Evolutionary conservation across 2,329 filamentous ascomycete species (phyloP).

Genomic region (Aspergillus transmontanensis): DNA sequence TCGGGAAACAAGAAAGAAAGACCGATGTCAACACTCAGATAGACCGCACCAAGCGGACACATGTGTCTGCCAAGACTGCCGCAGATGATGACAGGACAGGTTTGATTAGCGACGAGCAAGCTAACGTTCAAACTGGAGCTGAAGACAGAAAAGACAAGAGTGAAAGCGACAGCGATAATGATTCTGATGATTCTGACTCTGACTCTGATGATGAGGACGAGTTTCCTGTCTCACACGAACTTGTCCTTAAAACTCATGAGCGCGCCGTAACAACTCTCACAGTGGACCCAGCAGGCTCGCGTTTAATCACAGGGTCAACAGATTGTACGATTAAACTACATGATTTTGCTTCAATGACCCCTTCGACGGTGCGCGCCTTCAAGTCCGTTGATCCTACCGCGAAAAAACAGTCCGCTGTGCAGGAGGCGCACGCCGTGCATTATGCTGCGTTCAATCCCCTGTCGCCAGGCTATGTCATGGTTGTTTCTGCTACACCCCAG

Average conservation of each 20-base stretch:
- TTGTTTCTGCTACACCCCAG: slow-evolving; percentile 85
- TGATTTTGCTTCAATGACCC: slow-evolving; percentile 94
- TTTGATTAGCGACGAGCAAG: slow-evolving; percentile 21
- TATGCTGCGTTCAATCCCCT: slow-evolving; percentile 84
- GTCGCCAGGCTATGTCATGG: slow-evolving; percentile 78
- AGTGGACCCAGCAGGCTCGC: slow-evolving; percentile 79
- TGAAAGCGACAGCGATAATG: slow-evolving; percentile 46
- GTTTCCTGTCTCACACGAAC: slow-evolving; percentile 88
- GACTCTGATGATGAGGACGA: slow-evolving; percentile 64
- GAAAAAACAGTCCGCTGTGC: slow-evolving; percentile 68
- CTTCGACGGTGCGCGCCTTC: slow-evolving; percentile 91
- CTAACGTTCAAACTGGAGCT: slow-evolving; percentile 24
- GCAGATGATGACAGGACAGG: slow-evolving; percentile 28
- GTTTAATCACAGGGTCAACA: slow-evolving; percentile 85
- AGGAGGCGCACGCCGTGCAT: slow-evolving; percentile 87
- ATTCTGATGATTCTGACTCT: slow-evolving; percentile 69
- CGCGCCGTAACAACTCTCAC: slow-evolving; percentile 81
- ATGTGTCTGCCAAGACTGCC: slow-evolving; percentile 39
- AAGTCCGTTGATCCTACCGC: slow-evolving; percentile 85
- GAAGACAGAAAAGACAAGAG: slow-evolving; percentile 45
- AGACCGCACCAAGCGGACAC: slow-evolving; percentile 70
- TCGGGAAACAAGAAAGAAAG: slow-evolving; percentile 78
- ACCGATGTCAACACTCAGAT: slow-evolving; percentile 79
- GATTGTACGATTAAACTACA: slow-evolving; percentile 92
- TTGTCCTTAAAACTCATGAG: slow-evolving; percentile 90